A percentile compares a stretch with the other conserved stretches of the same genome.
Evolutionary conservation across 176 grass and related monocot species (phyloP).

Genomic region (Hordeum vulgare): DNA sequence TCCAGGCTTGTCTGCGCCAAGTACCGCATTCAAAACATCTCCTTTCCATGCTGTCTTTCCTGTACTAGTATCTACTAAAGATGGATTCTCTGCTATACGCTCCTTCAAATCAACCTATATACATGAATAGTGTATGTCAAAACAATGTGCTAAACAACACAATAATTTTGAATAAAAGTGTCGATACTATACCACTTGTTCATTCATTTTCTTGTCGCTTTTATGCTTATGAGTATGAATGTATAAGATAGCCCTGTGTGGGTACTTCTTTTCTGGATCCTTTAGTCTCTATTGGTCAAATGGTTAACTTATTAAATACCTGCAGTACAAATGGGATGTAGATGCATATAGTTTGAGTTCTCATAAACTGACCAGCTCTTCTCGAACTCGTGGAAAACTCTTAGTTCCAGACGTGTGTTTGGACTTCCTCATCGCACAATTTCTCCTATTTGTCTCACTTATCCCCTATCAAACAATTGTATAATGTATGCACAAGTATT

Average conservation of each 20-base stretch:
- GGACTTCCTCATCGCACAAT: neutral
- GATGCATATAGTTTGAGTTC: neutral
- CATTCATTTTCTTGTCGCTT: neutral
- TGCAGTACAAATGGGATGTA: neutral
- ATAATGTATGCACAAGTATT: neutral
- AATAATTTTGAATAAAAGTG: neutral
- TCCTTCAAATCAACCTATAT: neutral
- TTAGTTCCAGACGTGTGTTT: neutral
- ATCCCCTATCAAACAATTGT: neutral
- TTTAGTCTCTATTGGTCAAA: neutral
- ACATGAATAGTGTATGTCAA: neutral
- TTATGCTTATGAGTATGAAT: neutral
- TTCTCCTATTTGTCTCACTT: neutral
- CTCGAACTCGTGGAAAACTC: neutral
- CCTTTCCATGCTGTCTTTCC: neutral
- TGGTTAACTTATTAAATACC: neutral
- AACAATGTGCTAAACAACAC: neutral
- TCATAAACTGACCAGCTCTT: neutral
- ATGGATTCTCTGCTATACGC: too few relatives aligned
- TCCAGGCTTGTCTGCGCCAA: constrained; percentile 7
- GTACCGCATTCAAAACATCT: neutral
- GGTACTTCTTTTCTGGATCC: neutral
- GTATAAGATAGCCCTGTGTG: neutral
- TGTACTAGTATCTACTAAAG: neutral
- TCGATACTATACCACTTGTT: neutral